A percentile compares a stretch with the other conserved stretches of the same genome.
These are phyloP conservation scores for Onygena corvina DNA, from an alignment of 2,329 filamentous ascomycete species.

Conservation along the genomic window DNA sequence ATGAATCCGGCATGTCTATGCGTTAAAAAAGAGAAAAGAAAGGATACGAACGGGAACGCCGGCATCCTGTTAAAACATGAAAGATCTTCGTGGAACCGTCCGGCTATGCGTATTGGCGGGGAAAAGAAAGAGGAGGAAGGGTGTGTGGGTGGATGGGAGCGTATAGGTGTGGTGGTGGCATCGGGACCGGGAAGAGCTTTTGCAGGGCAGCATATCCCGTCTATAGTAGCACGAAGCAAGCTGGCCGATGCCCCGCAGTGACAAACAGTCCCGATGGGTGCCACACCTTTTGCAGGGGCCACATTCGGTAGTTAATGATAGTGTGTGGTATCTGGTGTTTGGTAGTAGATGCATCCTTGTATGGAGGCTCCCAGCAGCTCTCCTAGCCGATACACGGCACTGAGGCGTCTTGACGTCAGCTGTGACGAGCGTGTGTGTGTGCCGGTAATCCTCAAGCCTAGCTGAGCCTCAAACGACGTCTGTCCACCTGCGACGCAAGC, in stretches of 20 bases:
- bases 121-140: too few species aligned
- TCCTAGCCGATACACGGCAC: neutral
- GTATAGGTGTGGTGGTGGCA: slow-evolving; percentile 5
- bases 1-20: neutral
- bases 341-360: neutral
- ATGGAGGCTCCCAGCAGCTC: neutral
- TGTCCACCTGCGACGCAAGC: neutral
- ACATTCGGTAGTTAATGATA: neutral
- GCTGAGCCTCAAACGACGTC: neutral
- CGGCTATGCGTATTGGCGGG: neutral
- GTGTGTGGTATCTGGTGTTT: neutral
- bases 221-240: slow-evolving; percentile 1
- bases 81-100: neutral
- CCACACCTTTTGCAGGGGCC: neutral
- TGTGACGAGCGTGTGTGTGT: too few species aligned
- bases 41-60: slow-evolving; percentile 1
- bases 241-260: slow-evolving; percentile 4
- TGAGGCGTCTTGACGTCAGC: too few species aligned
- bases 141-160: neutral
- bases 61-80: slow-evolving; percentile 2
- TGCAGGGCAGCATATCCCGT: too few species aligned
- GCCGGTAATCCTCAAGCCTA: too few species aligned
- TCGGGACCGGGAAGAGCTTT: neutral
- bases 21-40: neutral
- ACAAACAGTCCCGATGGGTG: neutral